phyloP scores from a whole-genome alignment of 2,329 filamentous ascomycete genomes.

The Phaeophleospora eucalypticola region DNA sequence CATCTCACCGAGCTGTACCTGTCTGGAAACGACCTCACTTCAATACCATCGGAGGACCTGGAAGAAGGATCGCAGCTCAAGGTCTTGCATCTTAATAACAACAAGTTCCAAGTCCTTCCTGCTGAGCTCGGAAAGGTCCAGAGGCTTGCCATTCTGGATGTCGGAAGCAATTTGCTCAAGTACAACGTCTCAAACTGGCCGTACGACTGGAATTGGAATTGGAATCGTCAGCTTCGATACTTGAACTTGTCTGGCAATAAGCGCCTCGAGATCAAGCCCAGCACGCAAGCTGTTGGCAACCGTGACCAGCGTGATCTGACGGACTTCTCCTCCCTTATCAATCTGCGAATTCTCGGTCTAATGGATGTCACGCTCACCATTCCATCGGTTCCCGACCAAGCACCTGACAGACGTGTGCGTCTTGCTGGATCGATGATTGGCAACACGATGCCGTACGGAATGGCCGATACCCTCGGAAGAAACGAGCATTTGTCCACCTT shows the following conservation, averaged over 20 bases:
- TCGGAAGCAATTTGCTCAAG: constrained; percentile 90
- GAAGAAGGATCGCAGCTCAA: constrained; percentile 85
- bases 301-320: constrained; percentile 69
- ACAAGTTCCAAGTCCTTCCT: constrained; percentile 94
- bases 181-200: constrained; percentile 99
- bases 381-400: constrained; percentile 89
- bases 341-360: constrained; percentile 81
- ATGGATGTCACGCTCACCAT: constrained; percentile 98
- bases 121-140: constrained; percentile 93
- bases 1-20: constrained; percentile 88
- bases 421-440: constrained; percentile 95
- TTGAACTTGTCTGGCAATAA: constrained; percentile 97
- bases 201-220: constrained; percentile 99
- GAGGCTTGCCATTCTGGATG: constrained; percentile 86
- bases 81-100: constrained; percentile 91
- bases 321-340: constrained; percentile 80
- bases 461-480: constrained; percentile 91
- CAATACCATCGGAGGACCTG: constrained; percentile 85
- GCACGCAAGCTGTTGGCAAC: constrained; percentile 45
- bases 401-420: constrained; percentile 87
- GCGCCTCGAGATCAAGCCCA: constrained; percentile 79
- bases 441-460: constrained; percentile 79
- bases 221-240: constrained; percentile 91
- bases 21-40: constrained; percentile 90
- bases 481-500: constrained; percentile 94